Conservation (phyloP, 192 early-diverging fungal genomes). For the Coemansia sp. region DNA sequence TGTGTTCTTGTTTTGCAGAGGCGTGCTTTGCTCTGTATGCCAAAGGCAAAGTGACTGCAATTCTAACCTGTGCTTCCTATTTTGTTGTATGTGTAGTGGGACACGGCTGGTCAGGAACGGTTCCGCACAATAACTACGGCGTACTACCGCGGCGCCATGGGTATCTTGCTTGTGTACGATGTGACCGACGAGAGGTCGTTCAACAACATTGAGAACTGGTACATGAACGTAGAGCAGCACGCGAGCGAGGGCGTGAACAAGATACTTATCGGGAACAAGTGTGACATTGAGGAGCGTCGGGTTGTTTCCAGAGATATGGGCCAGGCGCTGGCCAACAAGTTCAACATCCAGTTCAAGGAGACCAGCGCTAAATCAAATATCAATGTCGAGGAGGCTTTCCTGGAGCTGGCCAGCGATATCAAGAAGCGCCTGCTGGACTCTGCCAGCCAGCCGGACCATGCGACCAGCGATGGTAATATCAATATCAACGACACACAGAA, state of each 20-base stretch:
- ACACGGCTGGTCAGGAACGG: conserved; percentile 97
- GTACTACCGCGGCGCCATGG: conserved; percentile 97
- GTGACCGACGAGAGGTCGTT: conserved; percentile 95
- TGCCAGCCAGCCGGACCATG: conserved; percentile 40
- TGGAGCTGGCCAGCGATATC: conserved; percentile 93
- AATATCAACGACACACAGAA: conserved; percentile 47
- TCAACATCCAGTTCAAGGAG: conserved; percentile 93
- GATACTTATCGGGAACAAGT: conserved; percentile 98
- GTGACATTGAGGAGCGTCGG: conserved; percentile 83
- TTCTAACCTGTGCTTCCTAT: no score
- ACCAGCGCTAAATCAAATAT: conserved; percentile 99
- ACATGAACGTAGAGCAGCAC: conserved; percentile 97
- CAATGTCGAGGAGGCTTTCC: conserved; percentile 97
- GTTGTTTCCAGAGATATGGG: conserved; percentile 95
- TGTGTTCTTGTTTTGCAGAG: neutral
- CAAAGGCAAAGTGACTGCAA: no score
- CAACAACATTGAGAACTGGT: conserved; percentile 95
- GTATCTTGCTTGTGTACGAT: conserved; percentile 98
- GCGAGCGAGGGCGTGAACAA: conserved; percentile 98
- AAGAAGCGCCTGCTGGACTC: conserved; percentile 98
- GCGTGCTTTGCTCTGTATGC: neutral
- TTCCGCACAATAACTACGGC: conserved; percentile 98
- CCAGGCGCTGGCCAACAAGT: conserved; percentile 90
- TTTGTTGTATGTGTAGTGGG: conserved; percentile 67
- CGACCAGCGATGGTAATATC: conserved; percentile 26